These are phyloP conservation scores for Conringia planisiliqua DNA, from an alignment of 345 rosid species.

Conservation along the genomic window DNA sequence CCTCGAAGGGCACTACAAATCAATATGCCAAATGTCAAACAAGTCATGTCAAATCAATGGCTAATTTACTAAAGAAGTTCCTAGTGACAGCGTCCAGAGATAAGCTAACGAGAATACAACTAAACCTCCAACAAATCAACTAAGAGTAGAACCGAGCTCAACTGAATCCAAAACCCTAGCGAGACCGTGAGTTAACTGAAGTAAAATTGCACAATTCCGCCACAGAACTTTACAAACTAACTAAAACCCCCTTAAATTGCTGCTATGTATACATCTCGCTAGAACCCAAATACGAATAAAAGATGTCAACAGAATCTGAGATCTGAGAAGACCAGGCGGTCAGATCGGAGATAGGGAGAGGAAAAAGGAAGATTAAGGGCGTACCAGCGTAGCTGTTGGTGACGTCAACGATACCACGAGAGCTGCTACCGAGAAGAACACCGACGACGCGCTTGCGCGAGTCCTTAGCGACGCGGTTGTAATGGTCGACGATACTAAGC, in stretches of 20 bases:
- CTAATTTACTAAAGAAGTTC: neutral
- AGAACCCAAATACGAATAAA: neutral
- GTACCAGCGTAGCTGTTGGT: slow-evolving; percentile 95
- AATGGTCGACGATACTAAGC: slow-evolving; percentile 94
- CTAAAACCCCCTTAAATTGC: slow-evolving; percentile 9
- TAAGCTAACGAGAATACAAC: neutral
- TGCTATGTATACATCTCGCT: neutral
- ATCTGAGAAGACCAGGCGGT: neutral
- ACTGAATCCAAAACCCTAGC: slow-evolving; percentile 11
- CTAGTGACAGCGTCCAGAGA: neutral
- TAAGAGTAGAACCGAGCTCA: neutral
- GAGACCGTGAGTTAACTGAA: neutral
- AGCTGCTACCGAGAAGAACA: slow-evolving; percentile 69
- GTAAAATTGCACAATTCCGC: neutral
- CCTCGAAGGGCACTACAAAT: slow-evolving; percentile 80
- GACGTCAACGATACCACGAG: slow-evolving; percentile 82
- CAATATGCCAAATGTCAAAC: neutral
- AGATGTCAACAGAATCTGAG: slow-evolving; percentile 7
- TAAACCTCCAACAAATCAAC: neutral
- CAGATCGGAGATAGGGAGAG: neutral
- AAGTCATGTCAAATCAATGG: neutral
- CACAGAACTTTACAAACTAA: neutral
- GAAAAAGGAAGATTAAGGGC: neutral
- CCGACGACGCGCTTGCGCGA: slow-evolving; percentile 86
- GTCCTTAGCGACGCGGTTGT: slow-evolving; percentile 89